Conservation (phyloP, 768 basidiomycete genomes). For the Kwoniella europaea region DNA sequence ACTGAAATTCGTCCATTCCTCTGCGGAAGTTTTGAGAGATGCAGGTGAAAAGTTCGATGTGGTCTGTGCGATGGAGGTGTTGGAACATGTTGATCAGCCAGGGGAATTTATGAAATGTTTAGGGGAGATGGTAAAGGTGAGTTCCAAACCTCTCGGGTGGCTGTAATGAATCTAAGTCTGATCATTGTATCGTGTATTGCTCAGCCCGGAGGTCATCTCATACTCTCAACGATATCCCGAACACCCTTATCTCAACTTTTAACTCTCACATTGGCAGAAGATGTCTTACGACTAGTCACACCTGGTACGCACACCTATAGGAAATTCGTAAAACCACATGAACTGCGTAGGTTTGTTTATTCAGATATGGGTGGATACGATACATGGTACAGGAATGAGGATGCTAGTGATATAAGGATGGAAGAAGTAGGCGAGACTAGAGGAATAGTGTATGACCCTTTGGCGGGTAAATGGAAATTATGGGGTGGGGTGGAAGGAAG, state of each 20-base stretch:
- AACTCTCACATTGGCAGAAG: constrained; percentile 79
- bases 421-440: constrained; percentile 51
- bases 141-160: constrained; percentile 30
- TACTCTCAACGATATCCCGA: constrained; percentile 93
- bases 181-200: background rate
- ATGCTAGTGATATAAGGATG: constrained; percentile 35
- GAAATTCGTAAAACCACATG: constrained; percentile 85
- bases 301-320: constrained; percentile 88
- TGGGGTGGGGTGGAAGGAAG: constrained; percentile 52
- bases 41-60: constrained; percentile 76
- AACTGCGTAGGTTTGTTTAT: constrained; percentile 82
- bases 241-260: constrained; percentile 74
- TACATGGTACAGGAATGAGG: constrained; percentile 48
- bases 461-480: constrained; percentile 54
- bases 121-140: constrained; percentile 83
- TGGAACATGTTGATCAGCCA: constrained; percentile 97
- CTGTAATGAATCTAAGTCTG: background rate
- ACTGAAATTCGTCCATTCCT: constrained; percentile 72
- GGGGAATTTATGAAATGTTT: constrained; percentile 78
- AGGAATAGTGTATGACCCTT: constrained; percentile 58
- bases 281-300: constrained; percentile 76
- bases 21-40: constrained; percentile 73
- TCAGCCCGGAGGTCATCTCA: constrained; percentile 92
- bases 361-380: constrained; percentile 60
- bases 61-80: constrained; percentile 95